Percentiles rank a stretch among this genome's conserved stretches.
Conservation (phyloP, 2,329 filamentous ascomycete genomes). For the Didymella segeticola region DNA sequence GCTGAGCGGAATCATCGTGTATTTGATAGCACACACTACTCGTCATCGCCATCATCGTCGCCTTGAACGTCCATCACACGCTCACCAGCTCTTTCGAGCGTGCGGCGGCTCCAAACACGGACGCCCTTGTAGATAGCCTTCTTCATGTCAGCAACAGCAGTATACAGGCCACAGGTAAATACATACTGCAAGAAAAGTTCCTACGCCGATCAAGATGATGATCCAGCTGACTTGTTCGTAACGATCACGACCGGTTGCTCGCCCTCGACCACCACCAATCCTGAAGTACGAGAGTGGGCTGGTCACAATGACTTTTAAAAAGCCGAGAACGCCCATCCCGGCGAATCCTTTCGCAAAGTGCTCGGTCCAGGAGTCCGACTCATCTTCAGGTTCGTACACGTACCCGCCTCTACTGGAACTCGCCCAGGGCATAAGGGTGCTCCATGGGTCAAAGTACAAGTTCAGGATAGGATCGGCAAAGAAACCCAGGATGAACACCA, state of each 20-base stretch:
- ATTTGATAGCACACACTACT: slow-evolving; percentile 32
- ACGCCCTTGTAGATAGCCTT: slow-evolving; percentile 84
- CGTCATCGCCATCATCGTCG: slow-evolving; percentile 63
- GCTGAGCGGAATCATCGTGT: slow-evolving; percentile 11
- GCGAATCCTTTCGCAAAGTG: slow-evolving; percentile 91
- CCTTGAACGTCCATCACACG: slow-evolving; percentile 81
- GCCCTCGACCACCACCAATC: slow-evolving; percentile 63
- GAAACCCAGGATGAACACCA: slow-evolving; percentile 86
- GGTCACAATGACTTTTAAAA: slow-evolving; percentile 78
- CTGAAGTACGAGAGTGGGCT: slow-evolving; percentile 80
- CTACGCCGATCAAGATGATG: slow-evolving; percentile 78
- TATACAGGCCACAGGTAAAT: background rate
- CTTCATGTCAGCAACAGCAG: slow-evolving; percentile 12
- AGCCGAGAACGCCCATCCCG: slow-evolving; percentile 85
- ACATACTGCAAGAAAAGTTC: slow-evolving; percentile 79
- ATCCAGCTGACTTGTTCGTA: slow-evolving; percentile 80
- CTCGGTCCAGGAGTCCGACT: slow-evolving; percentile 70
- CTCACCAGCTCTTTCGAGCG: slow-evolving; percentile 80
- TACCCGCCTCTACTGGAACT: slow-evolving; percentile 25
- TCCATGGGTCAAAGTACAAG: slow-evolving; percentile 78
- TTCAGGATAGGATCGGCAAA: slow-evolving; percentile 92
- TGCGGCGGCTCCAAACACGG: slow-evolving; percentile 71
- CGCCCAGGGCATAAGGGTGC: slow-evolving; percentile 48
- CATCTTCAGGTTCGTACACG: slow-evolving; percentile 42
- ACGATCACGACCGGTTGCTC: slow-evolving; percentile 75